Percentiles rank a stretch among this genome's conserved stretches.
phyloP scores from a whole-genome alignment of 345 rosid species.

The Adansonia digitata region DNA sequence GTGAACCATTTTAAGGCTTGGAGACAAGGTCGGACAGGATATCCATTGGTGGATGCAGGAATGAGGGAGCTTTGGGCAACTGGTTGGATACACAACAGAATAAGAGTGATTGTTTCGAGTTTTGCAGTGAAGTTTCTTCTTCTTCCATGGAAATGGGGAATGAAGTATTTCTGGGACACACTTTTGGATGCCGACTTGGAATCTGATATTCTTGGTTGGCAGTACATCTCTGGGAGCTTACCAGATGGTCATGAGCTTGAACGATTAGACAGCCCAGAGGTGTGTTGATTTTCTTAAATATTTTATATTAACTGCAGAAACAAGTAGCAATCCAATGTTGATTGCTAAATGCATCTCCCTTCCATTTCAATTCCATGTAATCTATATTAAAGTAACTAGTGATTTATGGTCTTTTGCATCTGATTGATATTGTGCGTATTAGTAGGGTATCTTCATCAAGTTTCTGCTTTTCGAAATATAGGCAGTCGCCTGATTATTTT shows the following conservation, averaged over 20 bases:
- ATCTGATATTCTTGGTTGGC: slow-evolving; percentile 93
- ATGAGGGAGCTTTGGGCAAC: slow-evolving; percentile 99
- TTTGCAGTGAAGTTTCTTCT: slow-evolving; percentile 86
- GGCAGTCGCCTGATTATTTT: not conserved
- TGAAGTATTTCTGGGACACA: slow-evolving; percentile 97
- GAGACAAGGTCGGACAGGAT: slow-evolving; percentile 97
- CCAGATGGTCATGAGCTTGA: slow-evolving; percentile 92
- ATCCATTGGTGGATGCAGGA: slow-evolving; percentile 94
- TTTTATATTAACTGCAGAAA: slow-evolving; percentile 11
- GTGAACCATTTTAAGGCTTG: slow-evolving; percentile 69
- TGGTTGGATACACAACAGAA: slow-evolving; percentile 87
- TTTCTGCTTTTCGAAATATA: not conserved
- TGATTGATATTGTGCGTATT: not conserved
- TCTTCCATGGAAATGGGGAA: slow-evolving; percentile 97
- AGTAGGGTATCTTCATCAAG: not conserved
- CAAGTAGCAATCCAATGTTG: not conserved
- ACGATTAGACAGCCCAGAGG: slow-evolving; percentile 87
- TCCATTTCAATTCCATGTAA: not conserved
- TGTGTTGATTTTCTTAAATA: slow-evolving; percentile 13
- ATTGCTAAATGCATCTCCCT: not conserved
- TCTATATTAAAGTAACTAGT: not conserved
- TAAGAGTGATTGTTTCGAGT: slow-evolving; percentile 88
- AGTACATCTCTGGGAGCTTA: slow-evolving; percentile 88
- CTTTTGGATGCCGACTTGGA: slow-evolving; percentile 91
- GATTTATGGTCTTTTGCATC: not conserved